These are phyloP conservation scores for Strobilomyces confusus DNA, from an alignment of 768 basidiomycete genomes.

Conservation along the genomic window DNA sequence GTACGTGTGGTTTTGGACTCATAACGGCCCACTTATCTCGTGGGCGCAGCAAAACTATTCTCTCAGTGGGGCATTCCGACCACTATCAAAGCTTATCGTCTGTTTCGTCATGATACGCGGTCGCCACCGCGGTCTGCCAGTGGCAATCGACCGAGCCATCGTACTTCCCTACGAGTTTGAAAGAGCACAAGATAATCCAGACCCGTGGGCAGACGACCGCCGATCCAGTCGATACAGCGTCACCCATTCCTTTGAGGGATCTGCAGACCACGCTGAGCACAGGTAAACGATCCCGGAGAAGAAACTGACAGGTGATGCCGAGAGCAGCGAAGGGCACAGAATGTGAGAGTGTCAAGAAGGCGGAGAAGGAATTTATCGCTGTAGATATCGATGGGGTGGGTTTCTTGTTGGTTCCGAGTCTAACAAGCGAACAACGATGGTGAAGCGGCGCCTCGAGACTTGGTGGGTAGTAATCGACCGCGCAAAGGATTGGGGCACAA, in stretches of 20 bases:
- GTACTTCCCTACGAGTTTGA: conserved; percentile 69
- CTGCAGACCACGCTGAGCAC: neutral
- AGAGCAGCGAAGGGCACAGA: neutral
- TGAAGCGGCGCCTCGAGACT: no score
- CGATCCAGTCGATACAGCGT: conserved; percentile 3
- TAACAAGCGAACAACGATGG: no score
- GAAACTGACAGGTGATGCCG: neutral
- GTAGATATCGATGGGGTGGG: no score
- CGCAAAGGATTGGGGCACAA: no score
- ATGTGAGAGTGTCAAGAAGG: no score
- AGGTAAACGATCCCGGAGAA: neutral
- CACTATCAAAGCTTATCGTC: conserved; percentile 84
- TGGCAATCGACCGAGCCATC: conserved; percentile 85
- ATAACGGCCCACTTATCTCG: neutral
- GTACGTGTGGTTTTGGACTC: conserved; percentile 39
- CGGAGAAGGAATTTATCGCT: no score
- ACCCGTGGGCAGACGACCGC: conserved; percentile 10
- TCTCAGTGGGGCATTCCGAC: conserved; percentile 70
- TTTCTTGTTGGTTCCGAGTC: no score
- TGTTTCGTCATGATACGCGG: conserved; percentile 92
- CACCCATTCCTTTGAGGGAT: neutral
- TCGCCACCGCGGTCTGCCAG: conserved; percentile 82
- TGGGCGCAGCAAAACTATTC: conserved; percentile 68
- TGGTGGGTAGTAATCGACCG: no score
- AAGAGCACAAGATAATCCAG: conserved; percentile 20